These are phyloP conservation scores for Malus sieversii DNA, from an alignment of 306 rosid species.

Conservation along the genomic window DNA sequence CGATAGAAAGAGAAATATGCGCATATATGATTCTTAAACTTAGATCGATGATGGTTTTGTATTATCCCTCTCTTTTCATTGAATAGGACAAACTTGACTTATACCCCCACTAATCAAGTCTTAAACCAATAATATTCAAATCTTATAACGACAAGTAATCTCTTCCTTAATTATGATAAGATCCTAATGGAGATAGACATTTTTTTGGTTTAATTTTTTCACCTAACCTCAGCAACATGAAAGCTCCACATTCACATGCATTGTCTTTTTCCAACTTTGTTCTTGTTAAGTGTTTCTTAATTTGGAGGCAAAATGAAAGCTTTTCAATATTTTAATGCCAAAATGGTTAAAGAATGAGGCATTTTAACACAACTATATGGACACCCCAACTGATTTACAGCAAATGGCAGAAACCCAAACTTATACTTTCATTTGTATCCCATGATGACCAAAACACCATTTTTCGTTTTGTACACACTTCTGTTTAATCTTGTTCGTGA, in stretches of 20 bases:
- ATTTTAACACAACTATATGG: slow-evolving; percentile 52
- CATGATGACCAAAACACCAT: no score
- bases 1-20: not conserved
- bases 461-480: no score
- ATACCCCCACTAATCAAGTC: not conserved
- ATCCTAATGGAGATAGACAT: slow-evolving; percentile 29
- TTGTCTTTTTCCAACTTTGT: slow-evolving; percentile 8
- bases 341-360: slow-evolving; percentile 54
- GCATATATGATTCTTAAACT: not conserved
- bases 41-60: not conserved
- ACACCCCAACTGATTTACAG: slow-evolving; percentile 50
- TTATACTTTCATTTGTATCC: not conserved
- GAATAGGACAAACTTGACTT: not conserved
- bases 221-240: slow-evolving; percentile 40
- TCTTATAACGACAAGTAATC: slow-evolving; percentile 28
- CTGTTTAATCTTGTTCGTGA: no score
- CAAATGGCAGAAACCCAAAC: slow-evolving; percentile 24
- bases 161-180: slow-evolving; percentile 22
- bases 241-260: slow-evolving; percentile 30
- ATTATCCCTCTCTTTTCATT: not conserved
- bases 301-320: slow-evolving; percentile 54
- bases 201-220: slow-evolving; percentile 27
- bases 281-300: slow-evolving; percentile 31
- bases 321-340: slow-evolving; percentile 25
- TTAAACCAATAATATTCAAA: not conserved